Conservation (phyloP, 805 yeast genomes). For the Candida chilensis region DNA sequence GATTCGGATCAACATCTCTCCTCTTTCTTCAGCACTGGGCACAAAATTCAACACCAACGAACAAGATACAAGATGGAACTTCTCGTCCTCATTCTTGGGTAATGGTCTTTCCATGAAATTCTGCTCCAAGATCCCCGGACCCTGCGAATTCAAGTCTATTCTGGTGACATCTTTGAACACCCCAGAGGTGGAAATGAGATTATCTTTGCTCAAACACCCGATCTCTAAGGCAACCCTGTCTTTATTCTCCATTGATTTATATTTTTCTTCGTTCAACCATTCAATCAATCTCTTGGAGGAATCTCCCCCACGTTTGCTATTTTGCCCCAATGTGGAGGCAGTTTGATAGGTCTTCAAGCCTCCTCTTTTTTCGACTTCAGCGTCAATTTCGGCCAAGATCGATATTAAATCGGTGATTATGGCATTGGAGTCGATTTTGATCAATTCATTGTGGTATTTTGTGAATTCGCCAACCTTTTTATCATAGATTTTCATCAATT, state of each 20-base stretch:
- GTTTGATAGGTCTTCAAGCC: conserved; percentile 74
- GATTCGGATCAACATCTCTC: conserved; percentile 65
- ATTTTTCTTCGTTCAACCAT: conserved; percentile 42
- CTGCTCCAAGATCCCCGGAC: conserved; percentile 61
- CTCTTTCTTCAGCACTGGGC: conserved; percentile 60
- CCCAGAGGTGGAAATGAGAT: conserved; percentile 53
- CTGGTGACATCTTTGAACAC: conserved; percentile 44
- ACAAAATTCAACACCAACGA: conserved; percentile 87
- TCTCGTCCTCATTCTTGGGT: conserved; percentile 35
- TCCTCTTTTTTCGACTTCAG: conserved; percentile 56
- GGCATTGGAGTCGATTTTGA: conserved; percentile 10
- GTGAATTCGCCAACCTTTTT: conserved; percentile 3
- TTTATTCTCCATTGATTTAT: conserved; percentile 1
- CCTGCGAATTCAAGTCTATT: conserved; percentile 78
- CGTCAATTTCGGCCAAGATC: conserved; percentile 45
- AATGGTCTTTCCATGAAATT: conserved; percentile 76
- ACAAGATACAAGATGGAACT: conserved; percentile 65
- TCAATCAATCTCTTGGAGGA: conserved; percentile 74
- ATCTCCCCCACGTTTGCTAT: conserved; percentile 76
- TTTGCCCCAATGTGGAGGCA: conserved; percentile 85
- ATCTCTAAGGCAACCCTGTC: conserved; percentile 70
- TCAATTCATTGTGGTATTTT: conserved; percentile 5
- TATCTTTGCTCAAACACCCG: conserved; percentile 68
- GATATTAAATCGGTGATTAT: conserved; percentile 9
- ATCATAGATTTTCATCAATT: conserved; percentile 4